A percentile compares a stretch with the other conserved stretches of the same genome.
phyloP scores from a whole-genome alignment of 305 asterid species.

The Fraxinus latifolia region DNA sequence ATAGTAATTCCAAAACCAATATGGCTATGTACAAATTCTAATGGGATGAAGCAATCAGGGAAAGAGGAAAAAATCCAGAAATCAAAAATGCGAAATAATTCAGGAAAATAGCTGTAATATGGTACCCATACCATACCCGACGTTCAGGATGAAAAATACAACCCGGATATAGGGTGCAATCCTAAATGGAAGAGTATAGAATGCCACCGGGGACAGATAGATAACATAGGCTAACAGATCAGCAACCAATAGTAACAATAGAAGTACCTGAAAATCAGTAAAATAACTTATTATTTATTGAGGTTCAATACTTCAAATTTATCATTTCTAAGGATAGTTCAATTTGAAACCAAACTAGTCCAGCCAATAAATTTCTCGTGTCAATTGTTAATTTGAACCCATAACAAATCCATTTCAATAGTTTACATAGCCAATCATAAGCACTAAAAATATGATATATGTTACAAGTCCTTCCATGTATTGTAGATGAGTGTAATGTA shows the following conservation, averaged over 20 bases:
- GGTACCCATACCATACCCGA: constrained; percentile 48
- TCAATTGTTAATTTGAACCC: neutral
- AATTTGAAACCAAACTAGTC: neutral
- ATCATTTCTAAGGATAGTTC: neutral
- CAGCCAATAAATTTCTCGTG: neutral
- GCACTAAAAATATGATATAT: neutral
- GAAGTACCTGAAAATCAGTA: constrained; percentile 48
- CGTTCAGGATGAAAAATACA: constrained; percentile 59
- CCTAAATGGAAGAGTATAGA: constrained; percentile 72
- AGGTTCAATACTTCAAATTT: constrained; percentile 12
- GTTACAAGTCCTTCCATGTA: neutral
- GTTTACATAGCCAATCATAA: neutral
- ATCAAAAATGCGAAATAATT: neutral
- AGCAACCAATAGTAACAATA: constrained; percentile 57
- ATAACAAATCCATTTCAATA: neutral
- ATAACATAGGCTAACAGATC: constrained; percentile 58
- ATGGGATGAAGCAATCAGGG: neutral
- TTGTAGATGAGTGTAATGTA: neutral
- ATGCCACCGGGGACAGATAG: constrained; percentile 66
- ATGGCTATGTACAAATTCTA: neutral
- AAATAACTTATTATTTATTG: constrained; percentile 6
- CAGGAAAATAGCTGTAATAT: constrained; percentile 4
- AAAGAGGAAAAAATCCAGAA: constrained; percentile 13
- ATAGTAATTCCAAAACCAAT: neutral
- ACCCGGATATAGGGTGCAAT: constrained; percentile 87